Evolutionary conservation across 1,139 yeast genomes (phyloP).

Genomic region (Yamadazyma oceani): DNA sequence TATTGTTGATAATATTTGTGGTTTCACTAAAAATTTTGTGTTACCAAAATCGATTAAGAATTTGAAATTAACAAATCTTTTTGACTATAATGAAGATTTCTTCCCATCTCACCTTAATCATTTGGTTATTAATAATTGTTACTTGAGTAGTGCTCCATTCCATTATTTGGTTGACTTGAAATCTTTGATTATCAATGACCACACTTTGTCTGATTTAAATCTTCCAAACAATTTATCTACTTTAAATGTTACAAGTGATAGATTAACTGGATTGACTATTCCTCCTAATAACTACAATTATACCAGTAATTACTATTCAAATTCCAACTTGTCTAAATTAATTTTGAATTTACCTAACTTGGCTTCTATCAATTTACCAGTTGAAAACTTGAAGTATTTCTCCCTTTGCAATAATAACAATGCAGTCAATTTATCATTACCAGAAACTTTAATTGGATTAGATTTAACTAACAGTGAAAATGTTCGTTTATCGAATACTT

Average conservation of each 20-base stretch:
- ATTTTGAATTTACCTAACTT: not conserved
- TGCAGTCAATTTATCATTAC: not conserved
- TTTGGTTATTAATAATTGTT: conserved; percentile 1
- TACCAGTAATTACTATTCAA: conserved; percentile 1
- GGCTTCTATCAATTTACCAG: not conserved
- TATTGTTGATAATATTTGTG: conserved; percentile 4
- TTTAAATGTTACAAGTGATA: conserved; percentile 1
- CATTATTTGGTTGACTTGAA: conserved; percentile 1
- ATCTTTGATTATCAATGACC: not conserved
- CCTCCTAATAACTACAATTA: conserved; percentile 3
- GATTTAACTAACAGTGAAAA: conserved; percentile 1
- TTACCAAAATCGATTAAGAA: conserved; percentile 5
- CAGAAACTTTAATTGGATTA: conserved; percentile 1
- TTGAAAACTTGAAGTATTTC: conserved; percentile 1
- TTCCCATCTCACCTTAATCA: not conserved
- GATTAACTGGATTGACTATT: conserved; percentile 1
- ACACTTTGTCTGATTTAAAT: conserved; percentile 1
- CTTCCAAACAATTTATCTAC: not conserved
- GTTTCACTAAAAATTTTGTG: conserved; percentile 4
- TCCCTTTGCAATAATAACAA: conserved; percentile 2
- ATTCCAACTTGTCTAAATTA: conserved; percentile 1
- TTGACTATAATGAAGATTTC: conserved; percentile 5
- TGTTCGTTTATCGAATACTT: not conserved
- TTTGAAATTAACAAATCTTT: conserved; percentile 5
- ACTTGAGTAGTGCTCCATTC: conserved; percentile 1